These are phyloP conservation scores for Talaromyces amestolkiae DNA, from an alignment of 2,329 filamentous ascomycete species.

Conservation along the genomic window DNA sequence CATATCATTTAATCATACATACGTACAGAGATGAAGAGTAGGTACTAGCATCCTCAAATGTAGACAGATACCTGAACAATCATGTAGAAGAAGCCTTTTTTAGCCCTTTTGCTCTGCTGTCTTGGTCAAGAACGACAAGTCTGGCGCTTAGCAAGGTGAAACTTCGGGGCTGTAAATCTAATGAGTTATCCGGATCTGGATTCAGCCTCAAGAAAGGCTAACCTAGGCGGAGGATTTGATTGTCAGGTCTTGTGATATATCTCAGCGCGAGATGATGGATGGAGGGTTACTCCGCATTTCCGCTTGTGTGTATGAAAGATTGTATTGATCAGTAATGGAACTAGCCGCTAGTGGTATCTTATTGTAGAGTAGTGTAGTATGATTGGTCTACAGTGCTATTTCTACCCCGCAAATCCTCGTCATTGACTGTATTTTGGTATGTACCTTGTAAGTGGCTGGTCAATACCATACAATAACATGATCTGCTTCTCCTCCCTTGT, in stretches of 20 bases:
- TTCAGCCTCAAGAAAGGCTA: background rate
- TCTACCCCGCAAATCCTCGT: constrained; percentile 5
- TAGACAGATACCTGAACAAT: background rate
- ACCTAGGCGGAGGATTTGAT: background rate
- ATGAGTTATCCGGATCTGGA: background rate
- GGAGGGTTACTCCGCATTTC: background rate
- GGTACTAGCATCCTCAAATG: no score
- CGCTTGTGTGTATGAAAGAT: background rate
- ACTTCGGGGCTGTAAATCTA: background rate
- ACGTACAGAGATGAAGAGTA: no score
- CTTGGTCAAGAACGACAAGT: background rate
- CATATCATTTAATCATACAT: background rate
- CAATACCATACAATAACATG: background rate
- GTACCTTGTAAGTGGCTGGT: constrained; percentile 4
- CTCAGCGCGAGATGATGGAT: background rate
- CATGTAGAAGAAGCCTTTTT: background rate
- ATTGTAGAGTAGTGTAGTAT: background rate
- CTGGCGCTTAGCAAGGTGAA: background rate
- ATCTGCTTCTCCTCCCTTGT: background rate
- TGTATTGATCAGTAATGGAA: background rate
- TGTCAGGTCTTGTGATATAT: no score
- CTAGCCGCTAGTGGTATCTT: background rate
- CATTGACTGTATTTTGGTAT: constrained; percentile 2
- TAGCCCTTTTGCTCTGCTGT: background rate
- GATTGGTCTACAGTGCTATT: background rate